These are phyloP conservation scores for Angomonas ambiguus DNA, from an alignment of 208 protist species.

Conservation along the genomic window DNA sequence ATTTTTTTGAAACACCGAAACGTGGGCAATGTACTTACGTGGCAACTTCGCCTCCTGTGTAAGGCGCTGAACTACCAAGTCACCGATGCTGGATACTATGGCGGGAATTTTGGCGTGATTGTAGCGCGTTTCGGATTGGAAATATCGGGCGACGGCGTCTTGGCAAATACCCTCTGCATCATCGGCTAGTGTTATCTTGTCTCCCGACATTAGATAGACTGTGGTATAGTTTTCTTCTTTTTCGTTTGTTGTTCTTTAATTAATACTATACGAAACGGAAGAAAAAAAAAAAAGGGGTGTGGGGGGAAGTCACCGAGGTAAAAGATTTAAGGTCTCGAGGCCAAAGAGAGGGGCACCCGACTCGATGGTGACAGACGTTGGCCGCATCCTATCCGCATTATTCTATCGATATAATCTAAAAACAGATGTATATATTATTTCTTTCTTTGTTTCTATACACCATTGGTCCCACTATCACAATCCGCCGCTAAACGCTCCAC, in stretches of 20 bases:
- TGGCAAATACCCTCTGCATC: slow-evolving; percentile 73
- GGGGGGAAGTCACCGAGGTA: no score
- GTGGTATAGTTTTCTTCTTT: no score
- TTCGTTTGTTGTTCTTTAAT: no score
- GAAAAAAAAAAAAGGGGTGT: not conserved
- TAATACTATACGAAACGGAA: no score
- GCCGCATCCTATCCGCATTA: no score
- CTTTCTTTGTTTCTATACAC: not conserved
- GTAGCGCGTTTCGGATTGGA: slow-evolving; percentile 64
- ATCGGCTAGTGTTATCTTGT: slow-evolving; percentile 75
- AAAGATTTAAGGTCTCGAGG: no score
- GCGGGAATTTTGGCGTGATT: slow-evolving; percentile 57
- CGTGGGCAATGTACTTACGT: slow-evolving; percentile 88
- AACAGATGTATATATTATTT: not conserved
- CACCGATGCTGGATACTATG: slow-evolving; percentile 61
- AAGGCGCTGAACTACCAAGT: slow-evolving; percentile 71
- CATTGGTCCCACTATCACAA: slow-evolving; percentile 5
- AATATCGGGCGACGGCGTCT: slow-evolving; percentile 57
- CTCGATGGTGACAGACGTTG: no score
- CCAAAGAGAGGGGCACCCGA: no score
- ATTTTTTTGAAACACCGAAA: slow-evolving; percentile 85
- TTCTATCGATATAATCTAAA: no score
- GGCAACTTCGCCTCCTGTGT: slow-evolving; percentile 82
- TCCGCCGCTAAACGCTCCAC: slow-evolving; percentile 53
- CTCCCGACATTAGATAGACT: slow-evolving; percentile 27